A percentile compares a stretch with the other conserved stretches of the same genome.
Evolutionary conservation across 73 alveolate species (phyloP).

Genomic region (Paramecium tetraurelia): DNA sequence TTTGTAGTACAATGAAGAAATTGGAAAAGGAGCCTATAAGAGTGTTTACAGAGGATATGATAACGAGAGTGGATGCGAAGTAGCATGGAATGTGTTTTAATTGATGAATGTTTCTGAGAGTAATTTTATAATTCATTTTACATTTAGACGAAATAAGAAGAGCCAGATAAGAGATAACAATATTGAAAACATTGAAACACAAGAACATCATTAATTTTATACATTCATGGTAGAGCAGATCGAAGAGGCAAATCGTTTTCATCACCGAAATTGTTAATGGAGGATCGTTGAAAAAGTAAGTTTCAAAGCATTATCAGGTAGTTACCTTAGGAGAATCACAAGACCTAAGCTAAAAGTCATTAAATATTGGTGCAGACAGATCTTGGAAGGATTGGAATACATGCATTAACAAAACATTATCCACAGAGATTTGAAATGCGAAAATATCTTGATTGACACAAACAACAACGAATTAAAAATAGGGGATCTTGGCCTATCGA

Average conservation of each 20-base stretch:
- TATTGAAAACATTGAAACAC: constrained; percentile 77
- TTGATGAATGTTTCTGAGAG: constrained; percentile 62
- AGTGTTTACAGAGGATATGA: constrained; percentile 75
- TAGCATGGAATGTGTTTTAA: constrained; percentile 79
- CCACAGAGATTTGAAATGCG: constrained; percentile 96
- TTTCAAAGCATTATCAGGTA: neutral
- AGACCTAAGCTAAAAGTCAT: constrained; percentile 90
- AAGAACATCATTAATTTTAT: constrained; percentile 80
- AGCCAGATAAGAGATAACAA: constrained; percentile 74
- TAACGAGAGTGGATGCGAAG: constrained; percentile 79
- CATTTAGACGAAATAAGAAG: constrained; percentile 58
- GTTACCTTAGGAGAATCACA: constrained; percentile 77
- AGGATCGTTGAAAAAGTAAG: constrained; percentile 77
- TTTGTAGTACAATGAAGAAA: constrained; percentile 64
- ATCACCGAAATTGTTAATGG: constrained; percentile 92
- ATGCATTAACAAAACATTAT: constrained; percentile 92
- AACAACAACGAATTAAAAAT: constrained; percentile 80
- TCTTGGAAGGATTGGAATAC: constrained; percentile 88
- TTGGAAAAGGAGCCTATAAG: constrained; percentile 66
- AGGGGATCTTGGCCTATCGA: constrained; percentile 84
- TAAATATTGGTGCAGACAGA: constrained; percentile 92
- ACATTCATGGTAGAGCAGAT: constrained; percentile 75
- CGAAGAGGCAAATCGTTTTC: constrained; percentile 71
- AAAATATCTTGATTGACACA: constrained; percentile 74
- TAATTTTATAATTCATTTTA: neutral